Base-by-base conservation (phyloP, 306 rosid genomes). In the Acacia confusa region DNA sequence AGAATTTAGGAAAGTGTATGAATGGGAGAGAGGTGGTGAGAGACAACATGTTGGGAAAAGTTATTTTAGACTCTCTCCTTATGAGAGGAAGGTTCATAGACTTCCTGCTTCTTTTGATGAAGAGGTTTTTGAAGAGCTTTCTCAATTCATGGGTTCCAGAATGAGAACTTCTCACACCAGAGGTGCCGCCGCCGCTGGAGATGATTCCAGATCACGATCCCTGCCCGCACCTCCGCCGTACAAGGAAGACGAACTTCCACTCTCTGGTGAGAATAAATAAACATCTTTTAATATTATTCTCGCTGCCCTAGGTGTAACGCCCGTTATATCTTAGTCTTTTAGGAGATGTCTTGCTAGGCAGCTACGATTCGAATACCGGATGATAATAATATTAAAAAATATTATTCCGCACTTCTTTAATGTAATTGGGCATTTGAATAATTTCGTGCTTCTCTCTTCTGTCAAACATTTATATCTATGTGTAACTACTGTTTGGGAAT, bases 21-120 rank as follows among this genome's bases (percentile, higher is more conserved):
- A 95, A 64, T 95, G 99, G 99, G 99, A 93, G 66, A 90, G 97
- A 85, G 97, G 97, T 6, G 91, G 90, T 24, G 99, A 90, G 50
- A 88, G 97, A 40, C 97, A 93, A 36, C 95, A 90, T 45, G 74
- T 91, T 66, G 98, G 98, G 14, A 95, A 95, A 80, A 95, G 99
- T 68, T 95, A 95, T 70, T 95, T 95, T 64, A 89, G 99, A 80
- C 97, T 95, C 53, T 95, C 99, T 7, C 99, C 98, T 4, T 93
- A 95, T 28, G 99, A 95, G 83, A 92, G 99, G 65, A 95, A 95
- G 88, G 86, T 95, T 0, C 97, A 95, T 66, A 89, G 98, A 28
- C 86, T 95, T 60, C 98, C 99, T 22, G 98, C 99, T 69, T 95
- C 99, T 50, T 95, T 95, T 77, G 99, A 95, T 81, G 99, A 95